Evolutionary conservation across 805 yeast species (phyloP), one percentile per base, ranked within the genome.

Genomic region (Blastobotrys americana): DNA sequence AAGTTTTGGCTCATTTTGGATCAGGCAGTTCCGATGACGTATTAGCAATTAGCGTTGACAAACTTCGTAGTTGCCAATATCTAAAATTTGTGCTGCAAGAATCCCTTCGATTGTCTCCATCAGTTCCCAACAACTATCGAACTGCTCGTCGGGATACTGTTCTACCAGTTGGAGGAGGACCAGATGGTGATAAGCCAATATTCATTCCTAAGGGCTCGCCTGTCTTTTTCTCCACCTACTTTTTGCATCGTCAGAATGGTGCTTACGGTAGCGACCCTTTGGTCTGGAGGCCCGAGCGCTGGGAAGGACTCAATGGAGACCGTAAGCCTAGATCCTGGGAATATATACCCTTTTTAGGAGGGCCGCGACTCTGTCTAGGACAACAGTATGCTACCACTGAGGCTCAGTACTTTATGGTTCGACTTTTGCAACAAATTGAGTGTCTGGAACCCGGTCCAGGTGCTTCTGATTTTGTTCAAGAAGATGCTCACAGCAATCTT

Each of bases 301-400:
- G 74, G 74, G 58, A 58, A 42, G 50, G 55, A 27, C 56, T 55
- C 34, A 60, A 61, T 34, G n/a, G 37, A n/a, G 17, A 34, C 37
- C 17, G 17, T 18, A 34, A 34, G 37, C n/a, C 37, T 18, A 34
- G 17, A 6, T 6, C 17, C 21, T 34, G 6, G 17, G 17, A 34
- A 9, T 16, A 34, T 9, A 15, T 16, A 6, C 17, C 37, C 6
- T 16, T 34, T 13, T 18, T 34, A 8, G 17, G 76, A 25, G 77
- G 77, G 8, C 76, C 76, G 18, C 59, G 77, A 45, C 69, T 72
- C 41, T 72, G 76, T 51, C 56, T 71, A 43, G 77, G 76, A 19
- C 77, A 72, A 55, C 76, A 72, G 54, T 71, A 71, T 61, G 77
- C 76, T 5, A 64, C 71, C 31, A 70, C 74, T 16, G 75, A 72